A percentile compares a stretch with the other conserved stretches of the same genome.
Evolutionary conservation across 2,329 filamentous ascomycete genomes (phyloP).

Genomic region (Colletotrichum australisinense): DNA sequence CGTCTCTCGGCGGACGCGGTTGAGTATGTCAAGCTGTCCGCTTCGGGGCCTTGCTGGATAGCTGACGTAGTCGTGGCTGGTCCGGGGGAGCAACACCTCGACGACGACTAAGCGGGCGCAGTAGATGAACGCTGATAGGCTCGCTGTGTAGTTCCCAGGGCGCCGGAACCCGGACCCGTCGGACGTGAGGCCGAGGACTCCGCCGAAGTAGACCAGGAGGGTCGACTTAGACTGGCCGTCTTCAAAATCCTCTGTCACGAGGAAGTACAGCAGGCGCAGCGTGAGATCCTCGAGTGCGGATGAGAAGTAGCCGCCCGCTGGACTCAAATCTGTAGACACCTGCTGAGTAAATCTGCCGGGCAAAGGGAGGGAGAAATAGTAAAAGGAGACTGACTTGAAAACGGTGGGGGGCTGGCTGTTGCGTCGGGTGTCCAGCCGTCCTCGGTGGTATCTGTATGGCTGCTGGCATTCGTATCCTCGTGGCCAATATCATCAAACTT

Average conservation of each 20-base stretch:
- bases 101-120: neutral
- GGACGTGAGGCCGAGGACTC: neutral
- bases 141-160: neutral
- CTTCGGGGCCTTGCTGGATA: neutral
- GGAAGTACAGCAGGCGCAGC: neutral
- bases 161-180: neutral
- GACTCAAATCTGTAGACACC: neutral
- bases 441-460: too few relatives aligned
- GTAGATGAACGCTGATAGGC: neutral
- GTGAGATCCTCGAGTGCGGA: neutral
- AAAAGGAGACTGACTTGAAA: neutral
- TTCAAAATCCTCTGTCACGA: neutral
- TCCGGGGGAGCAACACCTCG: neutral
- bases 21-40: neutral
- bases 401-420: too few relatives aligned
- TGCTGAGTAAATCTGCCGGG: too few relatives aligned
- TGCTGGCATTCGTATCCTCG: too few relatives aligned
- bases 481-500: too few relatives aligned
- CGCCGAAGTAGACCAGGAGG: neutral
- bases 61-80: neutral
- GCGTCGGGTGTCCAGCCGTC: too few relatives aligned
- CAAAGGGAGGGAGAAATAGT: neutral
- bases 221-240: neutral
- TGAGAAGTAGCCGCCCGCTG: neutral
- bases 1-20: neutral